phyloP scores from a whole-genome alignment of 805 yeast species.

The Clavispora carvajalis region DNA sequence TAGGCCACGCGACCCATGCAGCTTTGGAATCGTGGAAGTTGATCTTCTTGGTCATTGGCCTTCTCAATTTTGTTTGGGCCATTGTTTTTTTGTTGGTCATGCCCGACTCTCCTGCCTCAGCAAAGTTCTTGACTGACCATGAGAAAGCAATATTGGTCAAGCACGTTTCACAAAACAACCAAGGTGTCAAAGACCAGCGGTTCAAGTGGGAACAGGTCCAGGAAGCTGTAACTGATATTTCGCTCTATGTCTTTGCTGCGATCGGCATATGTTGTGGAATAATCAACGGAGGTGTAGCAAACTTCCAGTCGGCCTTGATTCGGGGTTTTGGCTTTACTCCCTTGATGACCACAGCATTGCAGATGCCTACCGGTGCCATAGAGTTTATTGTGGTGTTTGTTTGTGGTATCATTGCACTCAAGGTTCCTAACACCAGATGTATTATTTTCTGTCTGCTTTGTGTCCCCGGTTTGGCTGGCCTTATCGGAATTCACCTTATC shows the following conservation, averaged over 20 bases:
- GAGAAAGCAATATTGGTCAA: slow-evolving; percentile 16
- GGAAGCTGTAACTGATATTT: slow-evolving; percentile 18
- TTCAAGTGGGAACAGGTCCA: slow-evolving; percentile 17
- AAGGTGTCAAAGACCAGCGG: slow-evolving; percentile 21
- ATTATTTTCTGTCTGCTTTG: slow-evolving; percentile 14
- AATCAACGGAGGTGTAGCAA: slow-evolving; percentile 24
- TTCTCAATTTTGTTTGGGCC: slow-evolving; percentile 15
- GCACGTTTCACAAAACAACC: slow-evolving; percentile 18
- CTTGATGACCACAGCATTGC: slow-evolving; percentile 22
- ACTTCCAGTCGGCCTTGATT: slow-evolving; percentile 24
- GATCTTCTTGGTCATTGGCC: slow-evolving; percentile 8
- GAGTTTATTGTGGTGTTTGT: slow-evolving; percentile 22
- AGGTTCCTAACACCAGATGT: slow-evolving; percentile 14
- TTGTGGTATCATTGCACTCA: slow-evolving; percentile 22
- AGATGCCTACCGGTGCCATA: slow-evolving; percentile 24
- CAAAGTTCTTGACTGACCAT: slow-evolving; percentile 27
- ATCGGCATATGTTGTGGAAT: slow-evolving; percentile 27
- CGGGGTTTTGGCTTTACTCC: slow-evolving; percentile 29
- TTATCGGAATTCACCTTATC: slow-evolving; percentile 20
- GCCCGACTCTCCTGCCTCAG: slow-evolving; percentile 22
- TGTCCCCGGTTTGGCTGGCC: slow-evolving; percentile 21
- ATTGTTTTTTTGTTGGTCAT: slow-evolving; percentile 15
- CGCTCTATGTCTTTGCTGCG: slow-evolving; percentile 17
- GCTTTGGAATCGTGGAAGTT: slow-evolving; percentile 23
- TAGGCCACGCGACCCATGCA: slow-evolving; percentile 23